phyloP scores from a whole-genome alignment of 176 grass and related monocot genomes.

The Calamus simplicifolius region DNA sequence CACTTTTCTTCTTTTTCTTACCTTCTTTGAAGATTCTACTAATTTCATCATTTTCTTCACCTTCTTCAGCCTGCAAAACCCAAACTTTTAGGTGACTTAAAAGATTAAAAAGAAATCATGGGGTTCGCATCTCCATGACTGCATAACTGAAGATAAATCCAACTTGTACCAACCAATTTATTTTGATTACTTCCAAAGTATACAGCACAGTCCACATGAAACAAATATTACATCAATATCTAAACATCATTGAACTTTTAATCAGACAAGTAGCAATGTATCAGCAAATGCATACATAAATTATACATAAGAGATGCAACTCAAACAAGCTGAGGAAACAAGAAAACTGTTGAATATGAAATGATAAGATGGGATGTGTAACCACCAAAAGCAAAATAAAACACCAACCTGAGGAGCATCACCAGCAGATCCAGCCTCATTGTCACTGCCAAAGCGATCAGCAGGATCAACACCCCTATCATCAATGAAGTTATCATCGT shows the following conservation, averaged over 20 bases:
- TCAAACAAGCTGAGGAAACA: no score
- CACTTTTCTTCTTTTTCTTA: conserved; percentile 89
- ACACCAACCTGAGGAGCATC: conserved; percentile 57
- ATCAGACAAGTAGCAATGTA: no score
- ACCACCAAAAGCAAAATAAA: not conserved
- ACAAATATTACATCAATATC: not conserved
- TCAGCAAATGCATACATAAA: no score
- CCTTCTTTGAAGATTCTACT: conserved; percentile 65
- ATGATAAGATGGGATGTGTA: no score
- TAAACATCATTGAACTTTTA: not conserved
- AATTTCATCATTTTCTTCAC: conserved; percentile 81
- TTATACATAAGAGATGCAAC: no score
- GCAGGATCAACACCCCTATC: conserved; percentile 79
- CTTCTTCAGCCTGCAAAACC: conserved; percentile 64
- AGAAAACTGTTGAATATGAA: no score
- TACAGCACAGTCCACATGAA: no score
- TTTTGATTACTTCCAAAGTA: no score
- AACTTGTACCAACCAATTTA: no score
- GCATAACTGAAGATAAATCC: no score
- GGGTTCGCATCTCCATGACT: no score
- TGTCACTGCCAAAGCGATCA: conserved; percentile 85
- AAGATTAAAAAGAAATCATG: no score
- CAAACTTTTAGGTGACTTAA: not conserved
- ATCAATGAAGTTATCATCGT: conserved; percentile 98
- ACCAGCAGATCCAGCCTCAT: conserved; percentile 50